These are phyloP conservation scores for Tulasnella sp. DNA, from an alignment of 768 basidiomycete genomes.

Conservation along the genomic window DNA sequence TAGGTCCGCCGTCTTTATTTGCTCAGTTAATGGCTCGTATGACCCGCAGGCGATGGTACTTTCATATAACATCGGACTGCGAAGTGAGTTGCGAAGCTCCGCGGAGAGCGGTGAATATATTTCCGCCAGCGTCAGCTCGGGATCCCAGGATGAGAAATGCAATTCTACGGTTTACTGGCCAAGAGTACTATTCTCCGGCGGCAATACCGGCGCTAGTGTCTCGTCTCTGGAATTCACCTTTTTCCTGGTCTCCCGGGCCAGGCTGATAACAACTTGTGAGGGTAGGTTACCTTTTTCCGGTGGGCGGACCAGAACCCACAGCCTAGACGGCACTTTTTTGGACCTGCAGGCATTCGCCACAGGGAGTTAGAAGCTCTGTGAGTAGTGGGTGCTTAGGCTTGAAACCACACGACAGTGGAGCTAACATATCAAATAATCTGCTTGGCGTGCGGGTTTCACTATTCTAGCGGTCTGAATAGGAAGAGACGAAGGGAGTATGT, in stretches of 20 bases:
- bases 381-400: slow-evolving; percentile 29
- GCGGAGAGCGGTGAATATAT: slow-evolving; percentile 82
- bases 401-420: slow-evolving; percentile 43
- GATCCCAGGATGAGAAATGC: slow-evolving; percentile 89
- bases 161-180: slow-evolving; percentile 96
- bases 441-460: slow-evolving; percentile 87
- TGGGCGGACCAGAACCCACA: slow-evolving; percentile 56
- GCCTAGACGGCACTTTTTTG: slow-evolving; percentile 86
- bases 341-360: slow-evolving; percentile 91
- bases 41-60: slow-evolving; percentile 51
- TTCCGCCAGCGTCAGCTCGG: slow-evolving; percentile 96
- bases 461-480: slow-evolving; percentile 81
- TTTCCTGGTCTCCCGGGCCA: slow-evolving; percentile 51
- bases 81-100: slow-evolving; percentile 77
- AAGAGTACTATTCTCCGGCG: slow-evolving; percentile 65
- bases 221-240: no score
- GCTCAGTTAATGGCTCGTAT: neutral
- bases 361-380: slow-evolving; percentile 72
- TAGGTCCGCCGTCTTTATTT: slow-evolving; percentile 42
- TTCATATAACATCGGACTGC: slow-evolving; percentile 84
- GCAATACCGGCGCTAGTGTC: slow-evolving; percentile 32
- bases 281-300: slow-evolving; percentile 76
- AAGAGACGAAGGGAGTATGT: slow-evolving; percentile 54
- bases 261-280: slow-evolving; percentile 70
- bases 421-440: slow-evolving; percentile 64